These are phyloP conservation scores for Blastocystis sp. DNA, from an alignment of 352 stramenopile genomes.

Conservation along the genomic window DNA sequence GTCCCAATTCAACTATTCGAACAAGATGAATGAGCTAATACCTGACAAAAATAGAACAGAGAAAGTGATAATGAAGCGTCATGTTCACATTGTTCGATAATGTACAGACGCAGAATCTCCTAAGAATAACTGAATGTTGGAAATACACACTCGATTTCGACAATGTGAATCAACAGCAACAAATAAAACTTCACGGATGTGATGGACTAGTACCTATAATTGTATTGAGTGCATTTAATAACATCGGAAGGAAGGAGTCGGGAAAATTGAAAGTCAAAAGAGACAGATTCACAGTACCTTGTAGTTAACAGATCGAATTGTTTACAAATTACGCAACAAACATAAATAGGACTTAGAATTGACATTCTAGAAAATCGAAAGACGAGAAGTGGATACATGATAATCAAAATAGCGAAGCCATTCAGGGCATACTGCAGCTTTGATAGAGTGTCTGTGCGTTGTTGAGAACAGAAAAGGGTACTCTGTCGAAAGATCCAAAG, in stretches of 20 bases:
- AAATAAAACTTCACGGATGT: neutral
- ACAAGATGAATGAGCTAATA: neutral
- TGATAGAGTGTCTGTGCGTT: neutral
- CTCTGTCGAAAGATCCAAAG: too few relatives aligned
- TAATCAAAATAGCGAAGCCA: constrained; percentile 3
- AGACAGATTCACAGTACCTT: constrained; percentile 22
- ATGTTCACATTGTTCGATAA: neutral
- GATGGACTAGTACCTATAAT: neutral
- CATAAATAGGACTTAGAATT: neutral
- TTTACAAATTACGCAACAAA: neutral
- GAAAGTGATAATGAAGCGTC: neutral
- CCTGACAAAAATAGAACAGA: neutral
- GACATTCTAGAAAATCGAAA: neutral
- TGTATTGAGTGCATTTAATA: neutral
- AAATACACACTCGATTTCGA: constrained; percentile 1
- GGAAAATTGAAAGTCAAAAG: constrained; percentile 8
- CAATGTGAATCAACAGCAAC: neutral
- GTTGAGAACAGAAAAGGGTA: too few relatives aligned
- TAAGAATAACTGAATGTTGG: neutral
- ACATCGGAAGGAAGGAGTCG: neutral
- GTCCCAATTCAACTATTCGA: neutral
- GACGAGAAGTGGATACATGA: neutral
- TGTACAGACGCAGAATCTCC: constrained; percentile 10
- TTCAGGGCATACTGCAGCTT: neutral
- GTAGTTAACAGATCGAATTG: neutral